These are phyloP conservation scores for Mucor racemosus DNA, from an alignment of 371 early-diverging fungal genomes.

Conservation along the genomic window DNA sequence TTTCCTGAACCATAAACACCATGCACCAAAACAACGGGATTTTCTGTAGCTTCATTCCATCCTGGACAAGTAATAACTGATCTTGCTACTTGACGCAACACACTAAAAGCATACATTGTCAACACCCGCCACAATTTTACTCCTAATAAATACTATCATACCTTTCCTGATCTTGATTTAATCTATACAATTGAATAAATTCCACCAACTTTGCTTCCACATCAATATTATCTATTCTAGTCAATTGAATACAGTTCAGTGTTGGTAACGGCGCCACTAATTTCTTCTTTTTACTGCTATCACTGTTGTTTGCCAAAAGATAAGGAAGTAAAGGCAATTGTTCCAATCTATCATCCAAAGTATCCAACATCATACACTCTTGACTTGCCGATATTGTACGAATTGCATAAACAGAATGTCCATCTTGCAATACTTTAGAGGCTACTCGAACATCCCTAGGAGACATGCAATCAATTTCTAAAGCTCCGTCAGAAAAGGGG, in stretches of 20 bases:
- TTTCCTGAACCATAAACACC: slow-evolving; percentile 85
- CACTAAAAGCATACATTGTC: slow-evolving; percentile 26
- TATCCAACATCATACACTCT: slow-evolving; percentile 79
- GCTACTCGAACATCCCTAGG: slow-evolving; percentile 49
- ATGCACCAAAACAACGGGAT: slow-evolving; percentile 59
- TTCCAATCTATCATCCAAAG: slow-evolving; percentile 49
- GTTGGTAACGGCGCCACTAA: slow-evolving; percentile 21
- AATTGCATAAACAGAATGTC: slow-evolving; percentile 58
- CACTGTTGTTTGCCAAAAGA: slow-evolving; percentile 33
- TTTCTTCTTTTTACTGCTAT: slow-evolving; percentile 19
- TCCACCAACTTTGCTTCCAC: slow-evolving; percentile 45
- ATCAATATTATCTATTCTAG: slow-evolving; percentile 49
- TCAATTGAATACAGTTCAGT: slow-evolving; percentile 38
- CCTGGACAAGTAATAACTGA: slow-evolving; percentile 57
- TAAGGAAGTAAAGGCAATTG: slow-evolving; percentile 55
- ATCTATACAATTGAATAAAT: slow-evolving; percentile 39
- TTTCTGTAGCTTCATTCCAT: slow-evolving; percentile 42
- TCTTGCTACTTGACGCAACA: slow-evolving; percentile 60
- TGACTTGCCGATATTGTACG: slow-evolving; percentile 69
- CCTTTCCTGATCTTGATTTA: slow-evolving; percentile 73
- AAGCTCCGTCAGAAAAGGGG: slow-evolving; percentile 51
- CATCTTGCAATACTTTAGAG: slow-evolving; percentile 19
- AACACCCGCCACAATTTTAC: neutral
- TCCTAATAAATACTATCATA: neutral
- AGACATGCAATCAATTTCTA: slow-evolving; percentile 59